Base-by-base conservation (phyloP, 1,284 basidiomycete species). In the Earliella scabrosa region DNA sequence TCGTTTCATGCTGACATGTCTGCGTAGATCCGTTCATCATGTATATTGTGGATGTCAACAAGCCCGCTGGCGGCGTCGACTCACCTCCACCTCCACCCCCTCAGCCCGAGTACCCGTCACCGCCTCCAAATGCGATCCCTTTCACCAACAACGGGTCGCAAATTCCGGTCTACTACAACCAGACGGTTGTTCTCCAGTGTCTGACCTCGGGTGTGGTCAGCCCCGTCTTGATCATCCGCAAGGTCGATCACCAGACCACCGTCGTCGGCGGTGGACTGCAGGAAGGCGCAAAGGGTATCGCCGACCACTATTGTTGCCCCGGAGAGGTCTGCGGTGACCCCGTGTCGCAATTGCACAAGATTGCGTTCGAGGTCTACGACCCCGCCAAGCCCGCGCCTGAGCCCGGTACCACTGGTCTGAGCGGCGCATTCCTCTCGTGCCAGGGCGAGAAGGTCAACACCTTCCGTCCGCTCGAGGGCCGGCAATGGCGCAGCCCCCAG, bases 311-410 rank as follows among this genome's bases (percentile, higher is more conserved):
- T 68, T 93, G 90, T 64, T 75, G 85, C 1, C 83, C 86, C 6
- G 92, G 93, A 27, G 96, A 98, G 73, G 87, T 92, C 1, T 90
- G 92, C 57, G 95, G 95, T 3, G 95, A 98, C 68, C 91, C 95
- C 4, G 94, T 98, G 21, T 95, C 93, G 18, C 97, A 98, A 69
- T 79, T 97, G 50, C 95, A 97, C 78, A 98, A 95, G 77, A 88
- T 96, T 60, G 94, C 93, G 0, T 93, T 96, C 63, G 94, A 96
- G 74, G 87, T 95, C 9, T 95, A 87, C 68, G 88, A 91, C 65
- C 77, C 82, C 20, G 78, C 75, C 64, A 90, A 88, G 69, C 81
- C 78, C 43, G 77, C 83, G 66, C 85, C 88, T 3, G 88, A 90
- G 55, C 82, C 82, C 4, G 88, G 88, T 20, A 86, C 86, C 1